Conservation (phyloP, 2,329 filamentous ascomycete genomes). For the Aspergillus sojae region DNA sequence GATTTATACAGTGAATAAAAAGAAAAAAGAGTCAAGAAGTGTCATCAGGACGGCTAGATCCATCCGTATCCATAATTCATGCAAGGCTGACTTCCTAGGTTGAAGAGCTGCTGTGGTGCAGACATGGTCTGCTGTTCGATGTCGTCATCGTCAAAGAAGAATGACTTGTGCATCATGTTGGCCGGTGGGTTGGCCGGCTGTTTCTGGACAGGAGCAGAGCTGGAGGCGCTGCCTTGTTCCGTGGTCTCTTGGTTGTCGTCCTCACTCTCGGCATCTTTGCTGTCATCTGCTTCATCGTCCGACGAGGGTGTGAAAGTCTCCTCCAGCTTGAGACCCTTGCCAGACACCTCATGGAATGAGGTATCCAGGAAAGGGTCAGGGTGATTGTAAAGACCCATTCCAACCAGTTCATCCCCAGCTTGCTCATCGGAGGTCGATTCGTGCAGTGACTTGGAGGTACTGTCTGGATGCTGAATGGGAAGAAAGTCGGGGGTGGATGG, state of each 20-base stretch:
- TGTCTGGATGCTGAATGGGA: constrained; percentile 38
- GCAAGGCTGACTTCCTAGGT: constrained; percentile 31
- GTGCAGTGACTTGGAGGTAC: constrained; percentile 24
- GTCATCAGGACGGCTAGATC: constrained; percentile 26
- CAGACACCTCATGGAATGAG: constrained; percentile 60
- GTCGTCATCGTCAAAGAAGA: constrained; percentile 37
- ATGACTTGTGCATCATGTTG: constrained; percentile 35
- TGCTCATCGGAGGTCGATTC: constrained; percentile 58
- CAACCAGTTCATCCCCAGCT: constrained; percentile 72
- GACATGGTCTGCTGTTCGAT: constrained; percentile 26
- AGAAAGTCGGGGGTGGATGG: constrained; percentile 43
- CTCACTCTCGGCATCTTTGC: constrained; percentile 61
- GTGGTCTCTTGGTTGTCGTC: constrained; percentile 18
- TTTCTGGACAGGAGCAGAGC: constrained; percentile 9
- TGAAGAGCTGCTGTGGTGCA: constrained; percentile 29
- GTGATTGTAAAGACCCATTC: constrained; percentile 78
- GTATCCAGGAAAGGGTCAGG: constrained; percentile 63
- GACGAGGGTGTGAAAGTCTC: constrained; percentile 72
- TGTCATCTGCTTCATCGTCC: constrained; percentile 57
- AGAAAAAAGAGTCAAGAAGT: neutral
- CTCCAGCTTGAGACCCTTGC: constrained; percentile 78
- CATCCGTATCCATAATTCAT: constrained; percentile 40
- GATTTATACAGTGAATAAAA: constrained; percentile 13
- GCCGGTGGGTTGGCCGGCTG: constrained; percentile 25
- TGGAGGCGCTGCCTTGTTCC: constrained; percentile 4